Conservation (phyloP, 371 early-diverging fungal genomes). For the Coemansia sp. region DNA sequence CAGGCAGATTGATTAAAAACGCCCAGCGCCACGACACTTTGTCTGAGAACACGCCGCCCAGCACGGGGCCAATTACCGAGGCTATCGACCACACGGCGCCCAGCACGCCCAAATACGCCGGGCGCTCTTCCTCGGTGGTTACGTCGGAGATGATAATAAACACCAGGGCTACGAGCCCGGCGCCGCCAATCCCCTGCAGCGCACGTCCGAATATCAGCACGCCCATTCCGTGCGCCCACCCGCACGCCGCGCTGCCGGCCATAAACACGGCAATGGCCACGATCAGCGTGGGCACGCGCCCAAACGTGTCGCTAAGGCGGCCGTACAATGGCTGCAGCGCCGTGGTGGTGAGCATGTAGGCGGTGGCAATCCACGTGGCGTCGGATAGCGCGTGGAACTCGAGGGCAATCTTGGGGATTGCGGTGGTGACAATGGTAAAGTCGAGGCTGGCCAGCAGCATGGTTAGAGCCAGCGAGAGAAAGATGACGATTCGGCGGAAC, state of each 20-base stretch:
- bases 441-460: slow-evolving; percentile 43
- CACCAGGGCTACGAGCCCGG: slow-evolving; percentile 69
- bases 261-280: slow-evolving; percentile 55
- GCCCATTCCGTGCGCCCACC: slow-evolving; percentile 60
- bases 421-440: slow-evolving; percentile 40
- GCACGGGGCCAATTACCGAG: slow-evolving; percentile 61
- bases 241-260: slow-evolving; percentile 58
- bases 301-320: slow-evolving; percentile 67
- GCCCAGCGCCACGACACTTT: slow-evolving; percentile 70
- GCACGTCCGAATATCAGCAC: slow-evolving; percentile 74
- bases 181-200: slow-evolving; percentile 78
- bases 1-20: slow-evolving; percentile 63
- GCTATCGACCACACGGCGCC: slow-evolving; percentile 66
- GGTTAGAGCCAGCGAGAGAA: slow-evolving; percentile 28
- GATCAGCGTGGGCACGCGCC: slow-evolving; percentile 61
- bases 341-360: slow-evolving; percentile 74
- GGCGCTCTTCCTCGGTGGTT: slow-evolving; percentile 64
- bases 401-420: slow-evolving; percentile 36
- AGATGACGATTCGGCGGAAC: too few species aligned
- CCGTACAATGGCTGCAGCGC: slow-evolving; percentile 77
- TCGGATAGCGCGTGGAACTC: slow-evolving; percentile 62
- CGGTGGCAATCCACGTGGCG: slow-evolving; percentile 73
- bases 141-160: slow-evolving; percentile 82
- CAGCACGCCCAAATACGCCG: slow-evolving; percentile 62
- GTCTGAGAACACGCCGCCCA: slow-evolving; percentile 54